Evolutionary conservation across 208 protist genomes (phyloP).

Genomic region (Angomonas desouzai): DNA sequence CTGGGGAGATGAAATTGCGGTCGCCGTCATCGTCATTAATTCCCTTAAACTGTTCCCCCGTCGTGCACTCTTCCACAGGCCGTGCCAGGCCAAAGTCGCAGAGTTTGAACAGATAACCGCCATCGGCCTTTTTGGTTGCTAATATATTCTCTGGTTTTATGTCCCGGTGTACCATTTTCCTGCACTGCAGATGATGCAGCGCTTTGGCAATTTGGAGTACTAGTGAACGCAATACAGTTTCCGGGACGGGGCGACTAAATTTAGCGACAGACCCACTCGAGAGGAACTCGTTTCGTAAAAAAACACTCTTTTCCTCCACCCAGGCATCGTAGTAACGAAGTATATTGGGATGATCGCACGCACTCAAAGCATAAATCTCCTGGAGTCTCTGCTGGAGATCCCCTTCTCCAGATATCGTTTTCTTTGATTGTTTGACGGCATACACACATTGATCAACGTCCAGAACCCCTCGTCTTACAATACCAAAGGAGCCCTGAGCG

Average conservation of each 20-base stretch:
- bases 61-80: constrained; percentile 24
- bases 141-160: constrained; percentile 83
- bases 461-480: constrained; percentile 48
- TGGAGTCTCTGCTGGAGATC: constrained; percentile 79
- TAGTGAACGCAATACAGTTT: constrained; percentile 39
- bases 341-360: constrained; percentile 67
- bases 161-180: constrained; percentile 80
- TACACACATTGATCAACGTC: constrained; percentile 66
- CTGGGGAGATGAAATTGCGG: constrained; percentile 67
- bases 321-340: constrained; percentile 84
- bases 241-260: constrained; percentile 36
- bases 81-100: constrained; percentile 83
- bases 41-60: constrained; percentile 50
- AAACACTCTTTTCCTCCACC: constrained; percentile 78
- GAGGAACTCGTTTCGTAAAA: constrained; percentile 74
- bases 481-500: constrained; percentile 66
- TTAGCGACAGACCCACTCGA: constrained; percentile 34
- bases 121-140: constrained; percentile 9
- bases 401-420: constrained; percentile 58
- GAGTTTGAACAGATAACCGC: constrained; percentile 52
- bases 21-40: constrained; percentile 87
- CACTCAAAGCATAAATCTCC: constrained; percentile 74
- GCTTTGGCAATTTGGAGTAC: constrained; percentile 67
- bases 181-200: constrained; percentile 67
- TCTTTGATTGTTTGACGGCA: constrained; percentile 78